phyloP scores from a whole-genome alignment of 306 rosid species.

The Quercus mongolica region DNA sequence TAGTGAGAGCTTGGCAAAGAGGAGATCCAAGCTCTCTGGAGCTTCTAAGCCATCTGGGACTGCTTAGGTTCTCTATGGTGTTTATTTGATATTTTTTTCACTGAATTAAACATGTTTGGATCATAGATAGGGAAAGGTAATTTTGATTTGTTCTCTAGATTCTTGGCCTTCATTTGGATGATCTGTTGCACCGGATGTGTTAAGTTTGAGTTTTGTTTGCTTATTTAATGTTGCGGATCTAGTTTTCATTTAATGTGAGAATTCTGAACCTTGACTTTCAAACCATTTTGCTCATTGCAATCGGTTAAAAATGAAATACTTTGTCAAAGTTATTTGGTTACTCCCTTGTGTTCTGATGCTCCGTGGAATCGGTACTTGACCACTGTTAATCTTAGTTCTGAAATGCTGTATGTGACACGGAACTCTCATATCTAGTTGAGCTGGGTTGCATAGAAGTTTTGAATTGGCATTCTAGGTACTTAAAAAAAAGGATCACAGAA shows the following conservation, averaged over 20 bases:
- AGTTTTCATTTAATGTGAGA: not conserved
- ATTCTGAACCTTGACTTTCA: not conserved
- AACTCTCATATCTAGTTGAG: no score
- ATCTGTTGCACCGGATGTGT: not conserved
- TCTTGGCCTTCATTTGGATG: not conserved
- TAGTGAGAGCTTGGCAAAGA: conserved; percentile 53
- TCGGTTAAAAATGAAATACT: not conserved
- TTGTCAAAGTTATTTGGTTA: no score
- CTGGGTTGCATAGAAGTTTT: no score
- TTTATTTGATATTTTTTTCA: not conserved
- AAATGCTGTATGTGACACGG: no score
- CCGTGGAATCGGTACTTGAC: no score
- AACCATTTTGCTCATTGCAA: not conserved
- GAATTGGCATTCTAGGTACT: no score
- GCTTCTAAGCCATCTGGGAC: conserved; percentile 30
- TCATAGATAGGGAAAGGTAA: conserved; percentile 11
- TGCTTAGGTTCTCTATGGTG: conserved; percentile 2
- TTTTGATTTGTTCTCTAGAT: not conserved
- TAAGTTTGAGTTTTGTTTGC: not conserved
- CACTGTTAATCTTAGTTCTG: no score
- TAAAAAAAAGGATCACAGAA: no score
- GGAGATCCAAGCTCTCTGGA: conserved; percentile 38
- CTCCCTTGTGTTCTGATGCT: no score
- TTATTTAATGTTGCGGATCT: not conserved
- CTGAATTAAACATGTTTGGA: not conserved